These are phyloP conservation scores for Agrocybe chaxingu DNA, from an alignment of 768 basidiomycete genomes.

Conservation along the genomic window DNA sequence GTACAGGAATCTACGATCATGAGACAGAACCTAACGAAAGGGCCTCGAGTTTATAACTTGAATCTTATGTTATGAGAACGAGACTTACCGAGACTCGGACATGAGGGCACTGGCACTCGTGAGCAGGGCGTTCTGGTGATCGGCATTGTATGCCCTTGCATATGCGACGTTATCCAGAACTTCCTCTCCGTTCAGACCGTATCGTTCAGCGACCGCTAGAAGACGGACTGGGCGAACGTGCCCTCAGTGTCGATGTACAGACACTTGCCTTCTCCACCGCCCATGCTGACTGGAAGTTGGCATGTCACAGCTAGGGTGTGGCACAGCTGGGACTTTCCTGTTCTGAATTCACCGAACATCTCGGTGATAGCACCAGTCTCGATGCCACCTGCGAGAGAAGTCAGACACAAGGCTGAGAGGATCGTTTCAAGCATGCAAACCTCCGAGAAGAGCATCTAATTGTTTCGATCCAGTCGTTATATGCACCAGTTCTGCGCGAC, in stretches of 20 bases:
- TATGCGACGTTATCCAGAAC: conserved; percentile 98
- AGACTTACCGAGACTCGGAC: conserved; percentile 89
- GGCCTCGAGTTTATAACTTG: not conserved
- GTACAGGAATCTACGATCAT: conserved; percentile 97
- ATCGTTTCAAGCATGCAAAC: conserved; percentile 33
- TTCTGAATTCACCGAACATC: conserved; percentile 97
- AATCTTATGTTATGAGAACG: not conserved
- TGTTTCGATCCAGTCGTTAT: conserved; percentile 97
- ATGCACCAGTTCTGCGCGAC: conserved; percentile 91
- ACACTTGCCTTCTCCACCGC: conserved; percentile 98
- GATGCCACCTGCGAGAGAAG: conserved; percentile 68
- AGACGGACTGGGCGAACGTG: conserved; percentile 96
- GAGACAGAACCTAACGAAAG: conserved; percentile 77
- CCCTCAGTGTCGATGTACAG: conserved; percentile 99
- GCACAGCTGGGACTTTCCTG: conserved; percentile 97
- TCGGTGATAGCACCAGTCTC: conserved; percentile 99
- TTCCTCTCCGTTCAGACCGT: conserved; percentile 96
- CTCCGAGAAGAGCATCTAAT: conserved; percentile 91
- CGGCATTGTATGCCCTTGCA: conserved; percentile 97
- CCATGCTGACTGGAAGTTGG: conserved; percentile 95
- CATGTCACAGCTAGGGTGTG: conserved; percentile 98
- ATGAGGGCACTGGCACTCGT: conserved; percentile 96
- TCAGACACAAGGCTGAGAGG: conserved; percentile 7
- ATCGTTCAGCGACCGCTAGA: conserved; percentile 91
- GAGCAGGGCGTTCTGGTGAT: conserved; percentile 89